Base-by-base conservation (phyloP, 164 flowering plant genomes). In the Akebia trifoliata region DNA sequence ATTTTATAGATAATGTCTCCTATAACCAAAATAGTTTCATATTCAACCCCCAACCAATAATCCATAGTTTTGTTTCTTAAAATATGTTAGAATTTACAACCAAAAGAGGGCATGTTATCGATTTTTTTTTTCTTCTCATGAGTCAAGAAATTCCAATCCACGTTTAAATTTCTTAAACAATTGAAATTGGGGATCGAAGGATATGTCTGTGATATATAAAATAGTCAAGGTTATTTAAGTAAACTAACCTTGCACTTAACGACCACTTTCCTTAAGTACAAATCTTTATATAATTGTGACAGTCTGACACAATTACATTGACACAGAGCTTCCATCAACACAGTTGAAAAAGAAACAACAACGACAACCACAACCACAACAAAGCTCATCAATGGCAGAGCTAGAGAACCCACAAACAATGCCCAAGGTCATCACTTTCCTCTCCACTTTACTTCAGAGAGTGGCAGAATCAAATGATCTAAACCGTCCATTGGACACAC, bases 381-480 rank as follows among this genome's bases (percentile, higher is more conserved):
- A 26, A 42, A 31, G 6, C 29, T 0, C 30, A 28, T 7, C 22
- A 59, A 72, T 68, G 76, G 67, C 54, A 21, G 72, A 64, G 45
- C 38, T 64, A 11, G 64, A 53, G 12, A 57, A 28, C 43, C 52
- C 63, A 25, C 50, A 52, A 34, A 43, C 18, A 35, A 59, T 72
- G 67, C 70, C 76, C 37, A 69, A 60, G 49, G 72, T 72, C 35
- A 55, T 72, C 51, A 62, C 24, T 32, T 54, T 72, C 67, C 55
- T 72, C 32, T 72, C 83, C 3, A 69, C 78, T 31, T 54, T 76
- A 20, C 68, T 78, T 6, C 58, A 74, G 61, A 67, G 74, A 59
- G 70, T 76, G 8, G 67, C 82, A 3, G 73, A 64, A 7, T 21
- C 74, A 1, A 78, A 78, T 36, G 83, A 78, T 45, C 18, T 50